Evolutionary conservation across 768 basidiomycete genomes (phyloP), one percentile per base, ranked within the genome.

Genomic region (Dioszegia crocea): DNA sequence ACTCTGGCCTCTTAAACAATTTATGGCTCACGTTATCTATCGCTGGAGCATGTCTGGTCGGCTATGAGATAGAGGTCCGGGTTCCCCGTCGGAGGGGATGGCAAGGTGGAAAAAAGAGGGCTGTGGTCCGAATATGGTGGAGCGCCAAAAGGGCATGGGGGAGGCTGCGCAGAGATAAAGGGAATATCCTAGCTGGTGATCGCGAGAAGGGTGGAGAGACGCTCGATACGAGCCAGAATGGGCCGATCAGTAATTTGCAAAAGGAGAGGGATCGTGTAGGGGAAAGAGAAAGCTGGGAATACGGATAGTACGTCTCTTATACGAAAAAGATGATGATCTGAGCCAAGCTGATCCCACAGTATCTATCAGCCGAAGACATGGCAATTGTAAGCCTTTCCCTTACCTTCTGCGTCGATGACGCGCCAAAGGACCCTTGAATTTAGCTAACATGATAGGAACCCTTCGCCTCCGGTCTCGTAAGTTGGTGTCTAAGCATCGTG

Each of bases 1-100:
- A 75, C 59, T 74, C 72, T 23, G 76, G 76, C 60, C 70, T 77
- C 9, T 65, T 75, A 51, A 61, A 70, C 41, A 74, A 72, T 39
- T 65, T 75, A 26, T 77, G 62, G 44, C 56, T 75, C 43, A 73
- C 73, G 1, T 49, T 74, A 12, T 74, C 64, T n/a, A 66, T 75
- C 36, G 76, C 72, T 2, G 76, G 72, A 8, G 59, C 58, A 19
- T 75, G 71, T 57, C 47, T 77, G 48, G 26, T 71, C 14, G 68
- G 67, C 1, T 68, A 74, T 65, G 76, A 77, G 59, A 63, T 69
- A 39, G 66, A 71, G 38, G 67, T 71, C 14, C 68, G 66, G 44
- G 66, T 77, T 16, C 74, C 67, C 6, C 48, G 76, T 11, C 40
- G 71, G 44, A 40, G 74, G 26, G 76, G 76, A 14, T 48, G 55